phyloP scores from a whole-genome alignment of 768 basidiomycete genomes.

The Hebeloma cylindrosporum region DNA sequence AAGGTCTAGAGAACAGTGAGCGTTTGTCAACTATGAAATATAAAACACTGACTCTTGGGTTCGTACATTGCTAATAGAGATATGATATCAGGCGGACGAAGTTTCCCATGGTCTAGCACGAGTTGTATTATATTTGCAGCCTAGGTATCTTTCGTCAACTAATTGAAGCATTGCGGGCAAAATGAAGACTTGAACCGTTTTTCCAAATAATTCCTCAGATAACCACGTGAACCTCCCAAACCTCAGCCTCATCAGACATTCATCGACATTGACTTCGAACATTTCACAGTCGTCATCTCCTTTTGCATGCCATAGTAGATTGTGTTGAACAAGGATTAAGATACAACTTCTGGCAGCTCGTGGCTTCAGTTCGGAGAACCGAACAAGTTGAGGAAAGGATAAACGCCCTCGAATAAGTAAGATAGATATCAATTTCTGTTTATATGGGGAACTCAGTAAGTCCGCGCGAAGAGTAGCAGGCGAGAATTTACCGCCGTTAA shows the following conservation, averaged over 20 bases:
- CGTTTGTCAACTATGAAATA: not conserved
- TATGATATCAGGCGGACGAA: constrained; percentile 72
- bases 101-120: constrained; percentile 83
- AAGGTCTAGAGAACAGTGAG: constrained; percentile 10
- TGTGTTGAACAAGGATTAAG: constrained; percentile 86
- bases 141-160: constrained; percentile 36
- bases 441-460: constrained; percentile 1
- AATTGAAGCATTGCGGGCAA: not conserved
- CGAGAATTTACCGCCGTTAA: constrained; percentile 55
- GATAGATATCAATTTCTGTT: constrained; percentile 68
- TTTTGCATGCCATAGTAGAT: constrained; percentile 83
- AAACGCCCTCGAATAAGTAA: constrained; percentile 84
- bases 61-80: constrained; percentile 50
- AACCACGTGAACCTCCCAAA: constrained; percentile 83
- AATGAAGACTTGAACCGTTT: constrained; percentile 48
- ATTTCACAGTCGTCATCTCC: constrained; percentile 72
- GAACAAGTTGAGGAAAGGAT: constrained; percentile 64
- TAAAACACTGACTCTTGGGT: constrained; percentile 50
- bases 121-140: constrained; percentile 74
- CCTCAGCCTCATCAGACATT: constrained; percentile 78
- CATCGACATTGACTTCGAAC: constrained; percentile 79
- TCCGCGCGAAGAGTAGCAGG: not conserved
- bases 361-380: constrained; percentile 66
- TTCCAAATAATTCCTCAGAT: constrained; percentile 70
- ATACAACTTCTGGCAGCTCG: constrained; percentile 69